Evolutionary conservation across 169 alveolate species (phyloP).

Genomic region (Cryptosporidium felis): DNA sequence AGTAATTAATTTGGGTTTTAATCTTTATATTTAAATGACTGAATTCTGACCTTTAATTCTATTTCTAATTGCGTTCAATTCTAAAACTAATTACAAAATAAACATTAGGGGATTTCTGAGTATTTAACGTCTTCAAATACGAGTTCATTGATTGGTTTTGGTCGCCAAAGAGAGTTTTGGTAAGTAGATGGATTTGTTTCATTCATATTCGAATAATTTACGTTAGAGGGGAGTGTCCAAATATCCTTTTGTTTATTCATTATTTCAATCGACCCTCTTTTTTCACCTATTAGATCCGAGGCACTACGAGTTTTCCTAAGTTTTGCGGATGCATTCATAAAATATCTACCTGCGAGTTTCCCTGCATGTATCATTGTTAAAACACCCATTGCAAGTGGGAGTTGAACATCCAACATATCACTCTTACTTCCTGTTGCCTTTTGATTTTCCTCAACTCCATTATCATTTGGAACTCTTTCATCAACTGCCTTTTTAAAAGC

Average conservation of each 20-base stretch:
- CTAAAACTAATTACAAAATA: no score
- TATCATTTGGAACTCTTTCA: conserved; percentile 37
- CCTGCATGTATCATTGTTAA: conserved; percentile 68
- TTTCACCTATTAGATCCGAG: conserved; percentile 36
- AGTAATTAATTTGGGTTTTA: conserved; percentile 64
- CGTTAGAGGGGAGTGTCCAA: conserved; percentile 67
- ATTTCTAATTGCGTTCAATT: no score
- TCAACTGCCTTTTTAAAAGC: conserved; percentile 69
- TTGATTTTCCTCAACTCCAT: not conserved
- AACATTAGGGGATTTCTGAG: conserved; percentile 18
- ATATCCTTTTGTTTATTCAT: conserved; percentile 35
- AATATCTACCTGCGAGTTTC: conserved; percentile 59
- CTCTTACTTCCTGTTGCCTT: not conserved
- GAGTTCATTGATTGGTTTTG: conserved; percentile 55
- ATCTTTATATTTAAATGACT: conserved; percentile 25
- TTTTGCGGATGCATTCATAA: conserved; percentile 34
- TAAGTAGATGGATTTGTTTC: not conserved
- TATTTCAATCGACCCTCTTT: conserved; percentile 50
- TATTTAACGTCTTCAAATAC: conserved; percentile 37
- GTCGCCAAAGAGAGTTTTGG: conserved; percentile 64
- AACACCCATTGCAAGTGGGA: conserved; percentile 71
- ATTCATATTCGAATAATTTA: not conserved
- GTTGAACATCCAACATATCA: conserved; percentile 51
- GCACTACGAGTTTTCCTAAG: conserved; percentile 67
- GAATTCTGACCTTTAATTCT: not conserved